Percentiles rank a stretch among this genome's conserved stretches.
These are phyloP conservation scores for Candida ulmi DNA, from an alignment of 805 yeast genomes.

Conservation along the genomic window DNA sequence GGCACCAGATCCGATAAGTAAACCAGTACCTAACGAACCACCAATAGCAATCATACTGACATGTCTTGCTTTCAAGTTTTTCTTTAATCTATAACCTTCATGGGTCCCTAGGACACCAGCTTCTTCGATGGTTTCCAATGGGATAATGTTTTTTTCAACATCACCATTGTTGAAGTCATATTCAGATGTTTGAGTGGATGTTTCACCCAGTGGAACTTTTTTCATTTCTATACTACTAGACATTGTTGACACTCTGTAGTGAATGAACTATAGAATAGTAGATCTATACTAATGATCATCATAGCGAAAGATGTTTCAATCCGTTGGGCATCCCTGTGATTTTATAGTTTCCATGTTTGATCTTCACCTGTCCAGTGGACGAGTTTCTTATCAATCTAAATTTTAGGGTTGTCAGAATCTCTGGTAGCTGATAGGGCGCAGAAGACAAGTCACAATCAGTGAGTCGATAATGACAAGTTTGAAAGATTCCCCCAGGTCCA, in stretches of 20 bases:
- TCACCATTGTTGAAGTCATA: neutral
- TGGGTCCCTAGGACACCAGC: slow-evolving; percentile 11
- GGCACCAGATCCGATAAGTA: slow-evolving; percentile 60
- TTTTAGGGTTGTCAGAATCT: too few relatives aligned
- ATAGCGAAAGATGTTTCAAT: too few relatives aligned
- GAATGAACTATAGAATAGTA: too few relatives aligned
- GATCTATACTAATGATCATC: too few relatives aligned
- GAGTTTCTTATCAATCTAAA: too few relatives aligned
- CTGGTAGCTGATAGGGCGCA: too few relatives aligned
- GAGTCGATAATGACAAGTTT: too few relatives aligned
- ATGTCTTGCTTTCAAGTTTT: slow-evolving; percentile 47
- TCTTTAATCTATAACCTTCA: slow-evolving; percentile 20
- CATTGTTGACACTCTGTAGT: neutral
- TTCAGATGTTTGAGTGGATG: neutral
- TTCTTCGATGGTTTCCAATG: neutral
- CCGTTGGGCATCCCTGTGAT: too few relatives aligned
- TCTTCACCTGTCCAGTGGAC: too few relatives aligned
- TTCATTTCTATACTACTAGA: neutral
- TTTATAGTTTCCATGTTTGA: too few relatives aligned
- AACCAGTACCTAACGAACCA: slow-evolving; percentile 69
- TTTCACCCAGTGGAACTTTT: neutral
- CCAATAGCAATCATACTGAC: slow-evolving; percentile 66
- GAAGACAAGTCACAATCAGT: too few relatives aligned
- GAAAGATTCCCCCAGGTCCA: too few relatives aligned
- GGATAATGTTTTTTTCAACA: neutral